Conservation (phyloP, 2,329 filamentous ascomycete species). For the Talaromyces sp. region DNA sequence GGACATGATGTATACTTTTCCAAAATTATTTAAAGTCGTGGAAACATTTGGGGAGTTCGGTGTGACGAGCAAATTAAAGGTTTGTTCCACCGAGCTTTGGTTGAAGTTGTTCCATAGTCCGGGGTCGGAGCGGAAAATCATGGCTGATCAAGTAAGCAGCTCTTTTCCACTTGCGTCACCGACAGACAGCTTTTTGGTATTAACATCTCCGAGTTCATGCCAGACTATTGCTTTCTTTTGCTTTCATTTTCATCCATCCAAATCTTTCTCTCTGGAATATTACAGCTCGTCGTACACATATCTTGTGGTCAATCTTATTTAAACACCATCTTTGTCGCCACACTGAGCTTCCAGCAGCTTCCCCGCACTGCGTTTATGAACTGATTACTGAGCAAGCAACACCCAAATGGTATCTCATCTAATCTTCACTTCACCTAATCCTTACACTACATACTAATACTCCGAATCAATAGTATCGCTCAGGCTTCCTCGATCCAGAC, state of each 20-base stretch:
- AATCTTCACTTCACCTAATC: neutral
- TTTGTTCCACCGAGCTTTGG: neutral
- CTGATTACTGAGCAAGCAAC: neutral
- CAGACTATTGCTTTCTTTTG: neutral
- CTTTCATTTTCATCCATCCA: neutral
- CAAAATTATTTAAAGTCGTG: neutral
- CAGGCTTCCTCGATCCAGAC: constrained; percentile 50
- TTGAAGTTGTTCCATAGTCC: constrained; percentile 18
- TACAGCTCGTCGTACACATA: neutral
- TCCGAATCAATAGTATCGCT: constrained; percentile 34
- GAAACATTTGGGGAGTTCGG: neutral
- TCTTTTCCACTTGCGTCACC: constrained; percentile 6
- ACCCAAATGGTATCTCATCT: constrained; percentile 9
- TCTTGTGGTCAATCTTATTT: neutral
- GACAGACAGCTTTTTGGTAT: neutral
- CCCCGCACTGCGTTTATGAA: neutral
- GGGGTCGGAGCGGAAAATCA: constrained; percentile 40
- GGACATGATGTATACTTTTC: constrained; percentile 41
- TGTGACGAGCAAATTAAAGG: neutral
- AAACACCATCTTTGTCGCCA: neutral
- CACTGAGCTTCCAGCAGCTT: neutral
- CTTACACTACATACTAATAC: neutral
- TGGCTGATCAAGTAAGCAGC: constrained; percentile 20
- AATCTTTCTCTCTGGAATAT: neutral
- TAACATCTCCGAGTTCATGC: neutral